phyloP scores from a whole-genome alignment of 768 basidiomycete genomes.

The Tremella yokohamensis region DNA sequence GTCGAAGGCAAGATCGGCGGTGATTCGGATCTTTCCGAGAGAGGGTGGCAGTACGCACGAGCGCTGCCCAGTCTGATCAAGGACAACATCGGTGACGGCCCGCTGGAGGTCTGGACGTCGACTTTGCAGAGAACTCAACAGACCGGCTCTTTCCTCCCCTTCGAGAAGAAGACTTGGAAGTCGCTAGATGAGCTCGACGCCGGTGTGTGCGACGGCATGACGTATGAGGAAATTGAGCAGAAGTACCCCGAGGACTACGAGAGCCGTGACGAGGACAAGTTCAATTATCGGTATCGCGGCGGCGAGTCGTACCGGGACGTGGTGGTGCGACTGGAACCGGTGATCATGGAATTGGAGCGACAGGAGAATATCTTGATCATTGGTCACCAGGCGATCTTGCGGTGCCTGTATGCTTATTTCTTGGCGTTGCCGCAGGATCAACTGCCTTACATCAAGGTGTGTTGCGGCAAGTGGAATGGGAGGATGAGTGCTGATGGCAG shows the following conservation, averaged over 20 bases:
- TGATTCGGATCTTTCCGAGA: conserved; percentile 80
- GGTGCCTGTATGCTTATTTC: conserved; percentile 83
- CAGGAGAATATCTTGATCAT: conserved; percentile 97
- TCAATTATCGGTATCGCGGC: conserved; percentile 92
- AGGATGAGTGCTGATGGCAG: conserved; percentile 11
- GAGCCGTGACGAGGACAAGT: conserved; percentile 97
- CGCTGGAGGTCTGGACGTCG: conserved; percentile 97
- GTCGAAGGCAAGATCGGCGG: conserved; percentile 96
- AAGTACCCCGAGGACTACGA: conserved; percentile 96
- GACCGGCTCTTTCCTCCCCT: conserved; percentile 75
- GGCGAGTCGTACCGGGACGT: conserved; percentile 99
- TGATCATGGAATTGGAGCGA: conserved; percentile 98
- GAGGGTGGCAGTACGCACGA: conserved; percentile 77
- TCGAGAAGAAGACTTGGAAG: conserved; percentile 95
- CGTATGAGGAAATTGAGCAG: conserved; percentile 96
- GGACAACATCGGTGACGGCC: conserved; percentile 84
- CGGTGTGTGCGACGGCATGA: conserved; percentile 99
- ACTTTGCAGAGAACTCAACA: conserved; percentile 89
- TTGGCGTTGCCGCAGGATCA: conserved; percentile 77
- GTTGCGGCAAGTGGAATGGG: conserved; percentile 2
- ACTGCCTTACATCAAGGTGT: conserved; percentile 93
- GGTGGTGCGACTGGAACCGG: conserved; percentile 87
- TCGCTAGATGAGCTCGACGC: conserved; percentile 97
- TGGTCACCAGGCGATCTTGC: conserved; percentile 69
- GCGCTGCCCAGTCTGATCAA: conserved; percentile 82